phyloP scores from a whole-genome alignment of 306 rosid genomes.

The Cucurbita moschata region DNA sequence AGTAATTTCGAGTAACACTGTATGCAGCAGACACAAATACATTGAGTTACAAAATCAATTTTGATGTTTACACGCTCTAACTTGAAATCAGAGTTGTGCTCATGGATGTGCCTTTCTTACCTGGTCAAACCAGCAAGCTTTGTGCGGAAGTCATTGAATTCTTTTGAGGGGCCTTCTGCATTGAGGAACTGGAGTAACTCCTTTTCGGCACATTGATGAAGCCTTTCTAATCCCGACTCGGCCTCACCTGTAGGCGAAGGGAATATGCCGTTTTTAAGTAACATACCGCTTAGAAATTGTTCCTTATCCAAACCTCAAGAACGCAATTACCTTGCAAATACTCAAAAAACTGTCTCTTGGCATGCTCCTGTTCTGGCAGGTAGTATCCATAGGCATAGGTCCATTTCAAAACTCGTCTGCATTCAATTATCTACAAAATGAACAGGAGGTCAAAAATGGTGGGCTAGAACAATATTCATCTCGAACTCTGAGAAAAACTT shows the following conservation, averaged over 20 bases:
- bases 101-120: slow-evolving; percentile 11
- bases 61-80: not conserved
- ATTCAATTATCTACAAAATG: slow-evolving; percentile 24
- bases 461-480: not conserved
- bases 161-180: slow-evolving; percentile 42
- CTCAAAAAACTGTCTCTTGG: slow-evolving; percentile 56
- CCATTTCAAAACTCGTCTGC: slow-evolving; percentile 46
- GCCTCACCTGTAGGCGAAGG: slow-evolving; percentile 41
- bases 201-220: slow-evolving; percentile 76
- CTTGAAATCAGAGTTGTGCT: not conserved
- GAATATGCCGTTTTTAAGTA: not conserved
- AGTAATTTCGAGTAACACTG: slow-evolving; percentile 43
- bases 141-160: slow-evolving; percentile 59
- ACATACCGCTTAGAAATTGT: not conserved
- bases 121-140: slow-evolving; percentile 67
- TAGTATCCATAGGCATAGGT: slow-evolving; percentile 36
- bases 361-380: slow-evolving; percentile 36
- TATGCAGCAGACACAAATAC: not conserved
- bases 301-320: not conserved
- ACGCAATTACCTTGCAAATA: slow-evolving; percentile 45
- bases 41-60: not conserved
- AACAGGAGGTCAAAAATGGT: not conserved
- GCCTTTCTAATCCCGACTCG: slow-evolving; percentile 72
- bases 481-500: not conserved
- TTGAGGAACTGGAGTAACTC: slow-evolving; percentile 44